phyloP scores from a whole-genome alignment of 495 filamentous ascomycete species.

The Aspergillus diversus region DNA sequence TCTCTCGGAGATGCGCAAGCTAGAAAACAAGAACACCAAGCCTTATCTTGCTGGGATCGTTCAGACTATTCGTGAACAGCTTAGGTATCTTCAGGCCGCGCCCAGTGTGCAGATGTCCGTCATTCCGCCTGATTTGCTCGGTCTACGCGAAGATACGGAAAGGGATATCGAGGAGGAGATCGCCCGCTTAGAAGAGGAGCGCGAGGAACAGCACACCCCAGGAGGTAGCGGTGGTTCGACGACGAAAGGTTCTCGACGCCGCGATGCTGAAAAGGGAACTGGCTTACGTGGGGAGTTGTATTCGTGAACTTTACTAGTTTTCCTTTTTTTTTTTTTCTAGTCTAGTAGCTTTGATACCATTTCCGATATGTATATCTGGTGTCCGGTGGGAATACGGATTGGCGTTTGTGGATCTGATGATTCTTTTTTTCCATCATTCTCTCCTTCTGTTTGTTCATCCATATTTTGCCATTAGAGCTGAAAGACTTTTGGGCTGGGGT shows the following conservation, averaged over 20 bases:
- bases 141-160: conserved; percentile 78
- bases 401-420: conserved; percentile 10
- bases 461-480: too few species aligned
- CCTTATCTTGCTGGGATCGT: conserved; percentile 77
- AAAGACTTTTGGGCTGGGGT: too few species aligned
- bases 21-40: conserved; percentile 78
- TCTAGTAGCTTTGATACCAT: conserved; percentile 3
- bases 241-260: conserved; percentile 33
- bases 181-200: conserved; percentile 59
- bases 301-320: conserved; percentile 17
- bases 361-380: conserved; percentile 16
- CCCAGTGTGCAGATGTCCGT: conserved; percentile 85
- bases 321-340: conserved; percentile 11
- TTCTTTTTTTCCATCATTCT: too few species aligned
- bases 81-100: conserved; percentile 80
- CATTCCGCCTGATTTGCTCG: conserved; percentile 77
- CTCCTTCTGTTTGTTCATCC: background rate
- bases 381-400: conserved; percentile 9
- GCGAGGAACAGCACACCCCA: conserved; percentile 44
- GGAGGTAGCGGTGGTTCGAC: conserved; percentile 23
- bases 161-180: conserved; percentile 72
- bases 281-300: conserved; percentile 49
- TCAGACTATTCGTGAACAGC: conserved; percentile 76
- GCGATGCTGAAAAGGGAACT: conserved; percentile 47
- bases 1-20: conserved; percentile 66